phyloP scores from a whole-genome alignment of 1,139 yeast genomes.

The Hyphopichia khmerensis region DNA sequence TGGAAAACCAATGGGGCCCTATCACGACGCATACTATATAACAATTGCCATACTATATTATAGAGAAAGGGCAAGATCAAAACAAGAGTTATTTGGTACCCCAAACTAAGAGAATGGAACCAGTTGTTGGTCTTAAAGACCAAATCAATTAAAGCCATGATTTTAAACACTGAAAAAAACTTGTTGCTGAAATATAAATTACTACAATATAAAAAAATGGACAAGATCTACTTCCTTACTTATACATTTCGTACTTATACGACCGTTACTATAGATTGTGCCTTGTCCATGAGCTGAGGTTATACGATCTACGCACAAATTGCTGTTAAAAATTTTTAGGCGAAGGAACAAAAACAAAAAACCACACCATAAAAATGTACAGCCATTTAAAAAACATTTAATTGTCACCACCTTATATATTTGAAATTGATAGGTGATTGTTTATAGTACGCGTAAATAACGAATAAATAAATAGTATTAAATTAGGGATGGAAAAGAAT shows the following conservation, averaged over 20 bases:
- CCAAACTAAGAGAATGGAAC: neutral
- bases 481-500: neutral
- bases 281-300: too few species aligned
- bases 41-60: slow-evolving; percentile 68
- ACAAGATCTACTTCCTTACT: too few species aligned
- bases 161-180: neutral
- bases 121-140: neutral
- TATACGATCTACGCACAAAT: neutral
- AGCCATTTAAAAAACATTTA: neutral
- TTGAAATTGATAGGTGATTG: too few species aligned
- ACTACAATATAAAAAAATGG: neutral
- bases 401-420: neutral
- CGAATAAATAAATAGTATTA: neutral
- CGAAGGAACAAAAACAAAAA: neutral
- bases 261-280: too few species aligned
- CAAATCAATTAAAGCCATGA: neutral
- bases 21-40: slow-evolving; percentile 71
- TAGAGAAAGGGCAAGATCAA: slow-evolving; percentile 51
- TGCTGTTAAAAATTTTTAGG: neutral
- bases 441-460: neutral
- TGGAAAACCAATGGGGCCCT: slow-evolving; percentile 90
- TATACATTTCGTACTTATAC: too few species aligned
- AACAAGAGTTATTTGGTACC: slow-evolving; percentile 31
- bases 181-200: too few species aligned
- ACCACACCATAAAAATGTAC: slow-evolving; percentile 2